These are phyloP conservation scores for Fragilaria crotonensis DNA, from an alignment of 108 stramenopile species.

Conservation along the genomic window DNA sequence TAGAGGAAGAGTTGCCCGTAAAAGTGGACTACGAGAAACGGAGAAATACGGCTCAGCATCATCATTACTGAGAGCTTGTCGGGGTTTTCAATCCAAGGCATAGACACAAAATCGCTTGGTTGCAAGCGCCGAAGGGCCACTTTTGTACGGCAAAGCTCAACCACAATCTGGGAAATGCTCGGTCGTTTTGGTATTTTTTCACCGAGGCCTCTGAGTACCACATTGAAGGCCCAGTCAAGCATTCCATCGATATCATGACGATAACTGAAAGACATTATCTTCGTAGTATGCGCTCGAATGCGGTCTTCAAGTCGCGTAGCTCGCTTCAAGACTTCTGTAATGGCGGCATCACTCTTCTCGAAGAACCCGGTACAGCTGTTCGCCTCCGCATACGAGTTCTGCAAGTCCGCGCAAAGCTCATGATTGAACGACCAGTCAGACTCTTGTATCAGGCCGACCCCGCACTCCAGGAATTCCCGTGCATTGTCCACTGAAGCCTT, in stretches of 20 bases:
- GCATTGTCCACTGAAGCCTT: neutral
- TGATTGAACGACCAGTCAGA: neutral
- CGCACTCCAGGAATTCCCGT: neutral
- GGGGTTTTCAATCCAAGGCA: neutral
- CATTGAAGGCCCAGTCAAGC: neutral
- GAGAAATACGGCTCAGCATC: neutral
- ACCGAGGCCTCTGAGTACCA: neutral
- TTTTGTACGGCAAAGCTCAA: neutral
- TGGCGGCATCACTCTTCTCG: neutral
- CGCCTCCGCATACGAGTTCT: neutral
- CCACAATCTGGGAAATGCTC: neutral
- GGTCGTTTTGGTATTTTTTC: neutral
- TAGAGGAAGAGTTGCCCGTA: neutral
- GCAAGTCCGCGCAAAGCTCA: neutral
- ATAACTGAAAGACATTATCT: neutral
- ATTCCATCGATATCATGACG: neutral
- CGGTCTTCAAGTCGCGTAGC: neutral
- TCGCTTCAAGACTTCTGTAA: neutral
- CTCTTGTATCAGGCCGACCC: neutral
- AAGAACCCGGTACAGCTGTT: neutral
- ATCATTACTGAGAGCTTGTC: neutral
- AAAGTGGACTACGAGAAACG: neutral
- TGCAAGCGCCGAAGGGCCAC: neutral
- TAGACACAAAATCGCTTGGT: neutral
- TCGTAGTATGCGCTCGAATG: neutral